These are phyloP conservation scores for Bassia scoparia DNA, from an alignment of 148 eudicot species.

Conservation along the genomic window DNA sequence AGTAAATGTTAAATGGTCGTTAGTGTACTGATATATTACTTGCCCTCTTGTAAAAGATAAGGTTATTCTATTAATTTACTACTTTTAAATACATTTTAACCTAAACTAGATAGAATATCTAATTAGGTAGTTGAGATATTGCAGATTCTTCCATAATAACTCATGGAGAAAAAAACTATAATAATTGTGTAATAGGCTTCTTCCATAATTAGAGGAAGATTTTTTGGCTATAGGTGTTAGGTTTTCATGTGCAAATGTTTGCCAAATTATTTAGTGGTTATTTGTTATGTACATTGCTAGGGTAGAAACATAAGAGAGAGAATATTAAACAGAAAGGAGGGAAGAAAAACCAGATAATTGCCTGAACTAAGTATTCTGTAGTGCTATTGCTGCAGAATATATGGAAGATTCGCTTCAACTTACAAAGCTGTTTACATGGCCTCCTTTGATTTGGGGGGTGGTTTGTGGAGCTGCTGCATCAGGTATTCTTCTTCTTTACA, in stretches of 20 bases:
- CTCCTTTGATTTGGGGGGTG: constrained; percentile 97
- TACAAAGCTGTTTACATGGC: constrained; percentile 97
- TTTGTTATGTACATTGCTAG: not conserved
- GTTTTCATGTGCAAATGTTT: not conserved
- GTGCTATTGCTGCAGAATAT: constrained; percentile 49
- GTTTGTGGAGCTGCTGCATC: constrained; percentile 99
- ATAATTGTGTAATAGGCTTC: too few relatives aligned
- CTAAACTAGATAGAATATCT: too few relatives aligned
- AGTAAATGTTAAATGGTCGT: not conserved
- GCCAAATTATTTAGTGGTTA: not conserved
- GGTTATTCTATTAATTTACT: not conserved
- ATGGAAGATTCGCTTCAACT: constrained; percentile 99
- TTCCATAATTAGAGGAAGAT: too few relatives aligned
- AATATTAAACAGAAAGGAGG: not conserved
- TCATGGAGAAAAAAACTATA: too few relatives aligned
- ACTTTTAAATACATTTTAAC: too few relatives aligned
- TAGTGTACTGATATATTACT: not conserved
- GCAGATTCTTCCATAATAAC: not conserved
- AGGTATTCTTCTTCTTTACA: constrained; percentile 43
- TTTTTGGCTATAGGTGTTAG: not conserved
- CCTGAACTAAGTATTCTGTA: constrained; percentile 17
- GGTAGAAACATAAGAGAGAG: not conserved
- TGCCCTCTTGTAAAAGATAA: too few relatives aligned
- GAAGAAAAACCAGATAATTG: not conserved
- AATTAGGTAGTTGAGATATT: too few relatives aligned